Conservation (phyloP, 768 basidiomycete species). For the Mycena belliarum region DNA sequence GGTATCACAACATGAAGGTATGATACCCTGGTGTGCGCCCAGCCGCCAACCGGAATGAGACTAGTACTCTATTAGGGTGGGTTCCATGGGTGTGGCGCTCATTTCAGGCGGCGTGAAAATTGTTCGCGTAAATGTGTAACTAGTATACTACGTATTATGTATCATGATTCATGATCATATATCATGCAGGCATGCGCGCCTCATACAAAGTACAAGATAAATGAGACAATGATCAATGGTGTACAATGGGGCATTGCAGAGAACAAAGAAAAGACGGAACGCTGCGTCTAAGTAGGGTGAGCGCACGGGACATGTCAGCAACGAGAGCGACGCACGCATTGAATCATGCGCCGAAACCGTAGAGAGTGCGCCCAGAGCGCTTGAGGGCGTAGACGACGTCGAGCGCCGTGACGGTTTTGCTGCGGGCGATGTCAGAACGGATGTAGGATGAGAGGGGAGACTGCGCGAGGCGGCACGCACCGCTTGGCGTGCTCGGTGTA, state of each 20-base stretch:
- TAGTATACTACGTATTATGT: no score
- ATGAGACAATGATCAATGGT: conserved; percentile 2
- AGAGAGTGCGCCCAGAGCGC: conserved; percentile 75
- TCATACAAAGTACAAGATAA: conserved; percentile 1
- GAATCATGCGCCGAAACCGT: conserved; percentile 75
- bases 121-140: no score
- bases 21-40: no score
- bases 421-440: conserved; percentile 28
- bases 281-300: neutral
- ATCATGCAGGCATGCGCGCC: neutral
- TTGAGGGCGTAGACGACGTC: conserved; percentile 80
- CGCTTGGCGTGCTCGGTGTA: conserved; percentile 95
- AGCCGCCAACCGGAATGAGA: no score
- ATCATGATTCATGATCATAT: no score
- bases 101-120: no score
- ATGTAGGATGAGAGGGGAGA: neutral
- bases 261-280: neutral
- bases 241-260: neutral
- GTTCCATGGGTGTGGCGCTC: no score
- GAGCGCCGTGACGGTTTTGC: conserved; percentile 85
- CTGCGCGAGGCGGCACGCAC: conserved; percentile 29
- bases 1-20: no score
- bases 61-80: no score
- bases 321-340: neutral
- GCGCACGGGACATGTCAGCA: neutral